phyloP scores from a whole-genome alignment of 2,329 filamentous ascomycete genomes.

The Nothomitra cinnamomea region DNA sequence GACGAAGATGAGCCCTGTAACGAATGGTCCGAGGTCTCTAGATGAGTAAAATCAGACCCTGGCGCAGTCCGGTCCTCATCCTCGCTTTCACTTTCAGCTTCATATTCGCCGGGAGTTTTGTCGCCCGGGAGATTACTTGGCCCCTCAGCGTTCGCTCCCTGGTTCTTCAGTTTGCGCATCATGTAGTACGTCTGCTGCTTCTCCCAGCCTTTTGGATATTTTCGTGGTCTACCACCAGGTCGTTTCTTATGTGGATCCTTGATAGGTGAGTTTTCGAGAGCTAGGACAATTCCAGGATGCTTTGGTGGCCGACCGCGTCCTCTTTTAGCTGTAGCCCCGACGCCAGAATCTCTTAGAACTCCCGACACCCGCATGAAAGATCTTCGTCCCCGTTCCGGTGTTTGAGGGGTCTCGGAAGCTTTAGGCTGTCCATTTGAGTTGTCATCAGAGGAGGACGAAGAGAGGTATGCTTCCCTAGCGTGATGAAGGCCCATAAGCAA shows the following conservation, averaged over 20 bases:
- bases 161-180: conserved; percentile 5
- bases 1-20: background rate
- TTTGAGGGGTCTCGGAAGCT: background rate
- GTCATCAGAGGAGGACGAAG: conserved; percentile 5
- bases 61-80: too few species aligned
- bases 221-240: conserved; percentile 21
- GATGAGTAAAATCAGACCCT: too few species aligned
- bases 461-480: conserved; percentile 35
- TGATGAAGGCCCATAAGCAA: conserved; percentile 56
- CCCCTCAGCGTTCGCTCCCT: background rate
- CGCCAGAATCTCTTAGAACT: background rate
- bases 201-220: conserved; percentile 14
- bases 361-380: too few species aligned
- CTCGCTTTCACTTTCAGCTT: background rate
- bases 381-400: background rate
- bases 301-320: conserved; percentile 1
- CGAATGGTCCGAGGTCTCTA: background rate
- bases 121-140: background rate
- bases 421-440: background rate
- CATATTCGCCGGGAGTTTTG: background rate
- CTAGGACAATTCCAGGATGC: background rate
- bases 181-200: conserved; percentile 8
- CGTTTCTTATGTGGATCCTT: background rate
- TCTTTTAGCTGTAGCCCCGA: background rate
- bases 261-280: background rate